Conservation (phyloP, 106 monocot species). For the Phalaenopsis aphrodite region DNA sequence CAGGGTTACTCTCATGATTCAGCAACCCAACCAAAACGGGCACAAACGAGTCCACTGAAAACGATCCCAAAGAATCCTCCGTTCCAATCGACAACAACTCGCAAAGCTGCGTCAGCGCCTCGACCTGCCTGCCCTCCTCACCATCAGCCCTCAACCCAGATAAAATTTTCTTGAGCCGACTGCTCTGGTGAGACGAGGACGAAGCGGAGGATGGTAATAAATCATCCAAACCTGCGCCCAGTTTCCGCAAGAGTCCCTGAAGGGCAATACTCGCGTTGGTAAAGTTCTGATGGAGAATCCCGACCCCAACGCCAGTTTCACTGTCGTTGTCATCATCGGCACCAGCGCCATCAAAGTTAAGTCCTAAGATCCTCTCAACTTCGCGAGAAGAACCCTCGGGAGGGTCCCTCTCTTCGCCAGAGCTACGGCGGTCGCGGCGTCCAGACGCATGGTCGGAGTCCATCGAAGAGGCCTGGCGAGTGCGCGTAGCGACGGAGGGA, state of each 20-base stretch:
- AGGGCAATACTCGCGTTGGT: slow-evolving; percentile 78
- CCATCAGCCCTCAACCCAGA: slow-evolving; percentile 74
- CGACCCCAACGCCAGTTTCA: slow-evolving; percentile 34
- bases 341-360: slow-evolving; percentile 42
- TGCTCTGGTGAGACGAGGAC: slow-evolving; percentile 44
- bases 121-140: slow-evolving; percentile 86
- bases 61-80: slow-evolving; percentile 77
- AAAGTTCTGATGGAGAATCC: slow-evolving; percentile 63
- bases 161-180: slow-evolving; percentile 80
- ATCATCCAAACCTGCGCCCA: slow-evolving; percentile 91
- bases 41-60: slow-evolving; percentile 93
- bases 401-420: slow-evolving; percentile 64
- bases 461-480: slow-evolving; percentile 12
- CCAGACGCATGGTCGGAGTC: slow-evolving; percentile 17
- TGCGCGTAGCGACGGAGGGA: slow-evolving; percentile 14
- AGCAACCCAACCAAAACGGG: slow-evolving; percentile 86
- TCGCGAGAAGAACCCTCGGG: slow-evolving; percentile 36
- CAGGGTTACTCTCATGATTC: slow-evolving; percentile 82
- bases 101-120: slow-evolving; percentile 90
- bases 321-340: slow-evolving; percentile 45
- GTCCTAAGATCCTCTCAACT: slow-evolving; percentile 45
- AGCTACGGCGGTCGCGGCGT: slow-evolving; percentile 24
- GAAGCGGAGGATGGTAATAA: slow-evolving; percentile 68
- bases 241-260: slow-evolving; percentile 85
- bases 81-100: slow-evolving; percentile 96